Conservation (phyloP, 2,329 filamentous ascomycete species). For the Diaporthe sp. region DNA sequence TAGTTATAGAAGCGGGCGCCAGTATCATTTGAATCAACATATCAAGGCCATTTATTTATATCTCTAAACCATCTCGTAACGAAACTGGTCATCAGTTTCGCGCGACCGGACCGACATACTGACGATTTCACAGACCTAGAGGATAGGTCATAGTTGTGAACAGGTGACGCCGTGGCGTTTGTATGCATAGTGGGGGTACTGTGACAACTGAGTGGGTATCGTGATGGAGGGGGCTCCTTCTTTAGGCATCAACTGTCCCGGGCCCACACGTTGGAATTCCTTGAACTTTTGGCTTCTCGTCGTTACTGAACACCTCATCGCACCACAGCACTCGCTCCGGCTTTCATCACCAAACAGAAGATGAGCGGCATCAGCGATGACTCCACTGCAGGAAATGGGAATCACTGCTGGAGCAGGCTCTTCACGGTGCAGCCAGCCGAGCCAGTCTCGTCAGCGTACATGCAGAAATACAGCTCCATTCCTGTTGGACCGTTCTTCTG, state of each 20-base stretch:
- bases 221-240: not conserved
- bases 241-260: not conserved
- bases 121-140: not conserved
- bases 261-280: not conserved
- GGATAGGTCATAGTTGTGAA: not conserved
- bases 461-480: slow-evolving; percentile 11
- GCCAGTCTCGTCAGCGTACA: slow-evolving; percentile 15
- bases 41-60: not conserved
- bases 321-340: not conserved
- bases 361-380: not conserved
- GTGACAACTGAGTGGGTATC: not conserved
- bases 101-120: not conserved
- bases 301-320: not conserved
- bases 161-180: not conserved
- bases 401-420: not conserved
- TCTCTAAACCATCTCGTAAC: not conserved
- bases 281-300: not conserved
- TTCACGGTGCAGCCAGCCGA: slow-evolving; percentile 1
- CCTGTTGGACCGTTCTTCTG: slow-evolving; percentile 11
- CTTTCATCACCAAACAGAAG: not conserved
- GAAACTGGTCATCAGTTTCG: not conserved
- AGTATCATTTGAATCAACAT: not conserved
- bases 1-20: not conserved
- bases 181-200: not conserved
- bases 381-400: not conserved